These are phyloP conservation scores for Laburnicola sp. DNA, from an alignment of 2,329 filamentous ascomycete genomes.

Conservation along the genomic window DNA sequence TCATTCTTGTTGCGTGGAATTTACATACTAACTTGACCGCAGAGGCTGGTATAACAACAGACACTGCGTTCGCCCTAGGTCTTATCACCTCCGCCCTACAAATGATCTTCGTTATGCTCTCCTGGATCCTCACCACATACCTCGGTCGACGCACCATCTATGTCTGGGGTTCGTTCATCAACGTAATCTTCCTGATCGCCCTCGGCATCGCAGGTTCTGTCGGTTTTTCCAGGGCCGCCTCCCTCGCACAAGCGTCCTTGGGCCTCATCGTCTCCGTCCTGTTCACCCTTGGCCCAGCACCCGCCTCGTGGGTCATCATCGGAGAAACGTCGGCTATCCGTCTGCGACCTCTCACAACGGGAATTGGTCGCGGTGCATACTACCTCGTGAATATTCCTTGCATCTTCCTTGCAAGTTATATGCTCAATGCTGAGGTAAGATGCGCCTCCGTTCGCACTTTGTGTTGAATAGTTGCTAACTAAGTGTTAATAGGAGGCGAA, in stretches of 20 bases:
- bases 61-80: constrained; percentile 63
- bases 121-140: constrained; percentile 68
- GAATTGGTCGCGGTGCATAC: constrained; percentile 65
- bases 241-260: constrained; percentile 62
- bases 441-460: constrained; percentile 41
- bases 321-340: constrained; percentile 68
- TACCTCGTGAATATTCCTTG: constrained; percentile 68
- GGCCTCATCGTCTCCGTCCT: constrained; percentile 68
- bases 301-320: constrained; percentile 68
- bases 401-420: constrained; percentile 64
- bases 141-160: constrained; percentile 67
- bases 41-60: constrained; percentile 62
- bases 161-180: constrained; percentile 61
- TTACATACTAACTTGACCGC: constrained; percentile 21
- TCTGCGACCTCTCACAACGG: constrained; percentile 66
- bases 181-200: constrained; percentile 57
- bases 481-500: constrained; percentile 58
- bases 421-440: constrained; percentile 58
- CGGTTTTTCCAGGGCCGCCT: constrained; percentile 46
- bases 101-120: constrained; percentile 65
- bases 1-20: constrained; percentile 26
- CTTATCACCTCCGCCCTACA: constrained; percentile 68
- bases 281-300: constrained; percentile 65
- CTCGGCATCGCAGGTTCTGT: constrained; percentile 64
- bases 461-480: constrained; percentile 61